Base-by-base conservation (phyloP, 441 rosid species). In the Breynia disticha region DNA sequence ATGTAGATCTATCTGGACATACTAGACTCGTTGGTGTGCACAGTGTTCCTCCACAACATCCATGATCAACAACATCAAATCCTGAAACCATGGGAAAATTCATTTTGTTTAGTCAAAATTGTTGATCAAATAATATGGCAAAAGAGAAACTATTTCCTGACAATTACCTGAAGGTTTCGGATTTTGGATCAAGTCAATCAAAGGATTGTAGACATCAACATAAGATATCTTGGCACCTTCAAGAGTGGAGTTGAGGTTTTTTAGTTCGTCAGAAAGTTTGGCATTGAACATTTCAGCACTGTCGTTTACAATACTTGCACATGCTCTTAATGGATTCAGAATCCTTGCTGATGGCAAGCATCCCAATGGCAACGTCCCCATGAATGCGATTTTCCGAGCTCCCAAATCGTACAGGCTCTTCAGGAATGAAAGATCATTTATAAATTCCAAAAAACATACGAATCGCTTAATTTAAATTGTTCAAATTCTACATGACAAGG, bases 271-370 rank as follows among this genome's bases (percentile, higher is more conserved):
- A 11, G 74, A 54, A 18, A 82, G 61, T 67, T 80, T 77, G 17
- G 71, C 28, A 59, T 84, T 81, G 57, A 81, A 81, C 53, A 67
- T 16, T 53, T 61, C 48, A 19, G 88, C 72, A 35, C 73, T 72
- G 10, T 51, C 8, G 52, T 82, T 79, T 52, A 56, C 56, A 53
- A 35, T 2, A 17, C 77, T 74, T n/a, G 60, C 73, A 51, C 95
- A 81, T 15, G 45, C 68, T 66, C 80, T 71, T 1, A 3, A 1
- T n/a, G 52, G 7, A 7, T 78, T 77, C 19, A 71, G 0, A 7
- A 84, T 77, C 72, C 86, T 75, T 6, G 66, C 67, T 9, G 72
- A 58, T 17, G 95, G 91, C 13, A 83, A 44, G 56, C 91, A 87
- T 18, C 91, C 89, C 2, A 84, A 57, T 12, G 87, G 85, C 21